phyloP scores from a whole-genome alignment of 331 rosid species.

The Quercus tomentella region DNA sequence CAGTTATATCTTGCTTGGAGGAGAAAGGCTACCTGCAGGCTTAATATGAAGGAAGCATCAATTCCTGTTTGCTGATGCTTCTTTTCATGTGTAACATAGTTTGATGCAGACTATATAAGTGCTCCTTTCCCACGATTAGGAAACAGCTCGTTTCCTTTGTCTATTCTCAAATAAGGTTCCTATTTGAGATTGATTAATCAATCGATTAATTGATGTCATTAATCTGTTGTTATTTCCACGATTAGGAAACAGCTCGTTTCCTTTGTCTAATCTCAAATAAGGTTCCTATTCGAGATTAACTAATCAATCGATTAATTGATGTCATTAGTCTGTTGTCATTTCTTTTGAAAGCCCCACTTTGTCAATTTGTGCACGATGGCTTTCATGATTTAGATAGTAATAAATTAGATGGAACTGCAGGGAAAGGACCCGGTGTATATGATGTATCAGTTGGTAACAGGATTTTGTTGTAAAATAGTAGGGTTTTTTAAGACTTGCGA shows the following conservation, averaged over 20 bases:
- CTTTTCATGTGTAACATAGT: constrained; percentile 14
- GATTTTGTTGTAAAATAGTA: constrained; percentile 4
- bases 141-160: constrained; percentile 55
- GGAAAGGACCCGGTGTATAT: constrained; percentile 9
- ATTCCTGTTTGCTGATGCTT: constrained; percentile 17
- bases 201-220: not conserved
- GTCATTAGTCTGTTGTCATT: not conserved
- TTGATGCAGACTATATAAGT: not conserved
- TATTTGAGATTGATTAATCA: constrained; percentile 10
- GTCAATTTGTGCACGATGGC: not conserved
- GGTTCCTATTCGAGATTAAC: constrained; percentile 15
- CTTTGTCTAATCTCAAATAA: constrained; percentile 28
- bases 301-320: constrained; percentile 8
- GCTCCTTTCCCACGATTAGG: constrained; percentile 43
- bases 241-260: constrained; percentile 78
- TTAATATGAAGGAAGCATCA: constrained; percentile 28
- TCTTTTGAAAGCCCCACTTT: not conserved
- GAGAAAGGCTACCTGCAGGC: constrained; percentile 68
- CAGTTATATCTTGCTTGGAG: constrained; percentile 67
- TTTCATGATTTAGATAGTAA: constrained; percentile 11
- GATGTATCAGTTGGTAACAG: constrained; percentile 5
- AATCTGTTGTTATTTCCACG: constrained; percentile 8
- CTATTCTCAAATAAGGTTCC: constrained; percentile 23
- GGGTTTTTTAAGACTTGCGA: not conserved
- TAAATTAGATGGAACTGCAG: constrained; percentile 21